These are phyloP conservation scores for Cryptosporidium xiaoi DNA, from an alignment of 169 alveolate species.

Conservation along the genomic window DNA sequence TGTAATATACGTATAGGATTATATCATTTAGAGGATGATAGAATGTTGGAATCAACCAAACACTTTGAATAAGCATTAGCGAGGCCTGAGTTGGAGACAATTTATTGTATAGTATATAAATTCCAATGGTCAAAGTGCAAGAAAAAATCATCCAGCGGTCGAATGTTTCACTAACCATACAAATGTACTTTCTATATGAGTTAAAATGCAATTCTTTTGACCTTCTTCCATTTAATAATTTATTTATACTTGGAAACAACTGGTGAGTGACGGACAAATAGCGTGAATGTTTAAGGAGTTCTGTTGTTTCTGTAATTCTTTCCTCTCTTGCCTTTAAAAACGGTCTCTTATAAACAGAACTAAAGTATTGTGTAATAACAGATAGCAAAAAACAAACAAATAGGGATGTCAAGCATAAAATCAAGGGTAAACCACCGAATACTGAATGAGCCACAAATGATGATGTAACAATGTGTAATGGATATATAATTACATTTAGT, in stretches of 20 bases:
- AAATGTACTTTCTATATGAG: constrained; percentile 49
- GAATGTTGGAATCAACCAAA: constrained; percentile 56
- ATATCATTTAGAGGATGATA: constrained; percentile 61
- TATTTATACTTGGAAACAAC: constrained; percentile 29
- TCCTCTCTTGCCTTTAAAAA: constrained; percentile 69
- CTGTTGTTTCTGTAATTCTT: constrained; percentile 35
- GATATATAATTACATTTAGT: constrained; percentile 34
- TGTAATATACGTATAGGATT: constrained; percentile 17
- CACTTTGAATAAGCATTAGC: constrained; percentile 53
- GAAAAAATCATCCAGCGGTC: constrained; percentile 36
- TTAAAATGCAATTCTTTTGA: constrained; percentile 21
- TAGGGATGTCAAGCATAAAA: constrained; percentile 12
- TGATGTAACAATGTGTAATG: constrained; percentile 32
- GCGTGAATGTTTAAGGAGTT: constrained; percentile 53
- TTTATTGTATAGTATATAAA: constrained; percentile 32
- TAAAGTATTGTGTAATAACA: constrained; percentile 22
- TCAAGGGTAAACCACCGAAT: constrained; percentile 48
- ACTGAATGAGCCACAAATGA: constrained; percentile 56
- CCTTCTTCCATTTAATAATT: constrained; percentile 7
- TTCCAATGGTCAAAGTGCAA: constrained; percentile 38
- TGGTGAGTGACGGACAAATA: constrained; percentile 64
- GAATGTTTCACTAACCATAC: constrained; percentile 46
- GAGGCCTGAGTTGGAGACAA: constrained; percentile 42
- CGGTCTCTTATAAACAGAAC: constrained; percentile 55
- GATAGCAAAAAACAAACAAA: constrained; percentile 30